phyloP scores from a whole-genome alignment of 164 flowering plant genomes.

The Annona cherimola region DNA sequence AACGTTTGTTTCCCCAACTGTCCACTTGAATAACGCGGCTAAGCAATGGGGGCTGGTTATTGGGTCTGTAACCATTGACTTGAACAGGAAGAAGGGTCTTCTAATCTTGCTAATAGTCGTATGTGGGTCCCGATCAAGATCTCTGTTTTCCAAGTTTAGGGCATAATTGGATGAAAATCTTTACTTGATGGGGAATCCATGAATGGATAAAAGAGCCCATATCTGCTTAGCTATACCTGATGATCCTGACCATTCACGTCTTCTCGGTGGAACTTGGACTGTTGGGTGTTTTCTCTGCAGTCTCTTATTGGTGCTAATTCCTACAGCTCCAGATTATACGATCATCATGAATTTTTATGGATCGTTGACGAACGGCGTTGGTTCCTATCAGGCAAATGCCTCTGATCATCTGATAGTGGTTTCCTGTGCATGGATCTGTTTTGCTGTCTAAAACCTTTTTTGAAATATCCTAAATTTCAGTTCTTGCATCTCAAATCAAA shows the following conservation, averaged over 20 bases:
- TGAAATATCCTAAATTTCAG: too few species aligned
- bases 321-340: not conserved
- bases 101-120: not conserved
- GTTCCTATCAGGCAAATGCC: not conserved
- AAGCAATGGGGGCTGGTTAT: too few species aligned
- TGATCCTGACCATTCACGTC: not conserved
- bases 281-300: not conserved
- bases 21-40: too few species aligned
- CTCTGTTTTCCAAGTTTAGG: not conserved
- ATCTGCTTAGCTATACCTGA: not conserved
- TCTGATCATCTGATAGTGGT: not conserved
- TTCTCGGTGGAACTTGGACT: not conserved
- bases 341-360: not conserved
- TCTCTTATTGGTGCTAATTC: not conserved
- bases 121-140: not conserved
- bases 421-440: conserved; percentile 38
- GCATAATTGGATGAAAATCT: not conserved
- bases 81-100: too few species aligned
- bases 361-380: not conserved
- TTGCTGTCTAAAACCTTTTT: too few species aligned
- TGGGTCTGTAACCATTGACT: too few species aligned
- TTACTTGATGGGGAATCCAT: not conserved
- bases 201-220: not conserved
- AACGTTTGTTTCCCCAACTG: too few species aligned
- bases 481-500: too few species aligned